Conservation (phyloP, 371 early-diverging fungal species). For the Mortierella sp. region DNA sequence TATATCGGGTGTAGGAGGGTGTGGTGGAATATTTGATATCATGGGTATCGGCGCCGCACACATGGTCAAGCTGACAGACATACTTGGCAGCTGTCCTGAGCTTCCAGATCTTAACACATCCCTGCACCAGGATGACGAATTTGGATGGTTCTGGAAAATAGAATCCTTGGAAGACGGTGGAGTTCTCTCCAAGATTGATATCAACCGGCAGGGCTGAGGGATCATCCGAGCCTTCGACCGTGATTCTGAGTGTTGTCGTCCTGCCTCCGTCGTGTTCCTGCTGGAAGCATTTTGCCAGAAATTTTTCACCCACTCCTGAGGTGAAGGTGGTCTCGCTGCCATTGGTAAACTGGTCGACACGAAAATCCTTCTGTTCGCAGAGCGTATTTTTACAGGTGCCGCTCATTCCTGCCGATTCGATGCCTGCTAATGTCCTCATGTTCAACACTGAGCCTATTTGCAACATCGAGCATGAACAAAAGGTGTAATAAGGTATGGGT, state of each 20-base stretch:
- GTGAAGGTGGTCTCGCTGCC: background rate
- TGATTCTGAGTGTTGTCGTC: too few species aligned
- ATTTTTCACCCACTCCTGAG: background rate
- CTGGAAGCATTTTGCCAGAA: background rate
- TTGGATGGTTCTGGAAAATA: background rate
- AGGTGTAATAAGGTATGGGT: too few species aligned
- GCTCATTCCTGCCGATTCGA: background rate
- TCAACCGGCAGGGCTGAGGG: too few species aligned
- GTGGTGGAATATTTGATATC: too few species aligned
- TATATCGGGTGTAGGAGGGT: too few species aligned
- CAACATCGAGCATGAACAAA: background rate
- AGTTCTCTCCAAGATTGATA: background rate
- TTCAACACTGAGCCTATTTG: background rate
- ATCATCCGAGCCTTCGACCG: too few species aligned
- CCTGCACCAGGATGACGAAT: background rate
- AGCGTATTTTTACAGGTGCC: background rate
- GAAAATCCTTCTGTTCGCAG: background rate
- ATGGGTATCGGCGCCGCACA: too few species aligned
- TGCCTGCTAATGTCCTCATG: background rate
- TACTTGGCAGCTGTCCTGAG: background rate
- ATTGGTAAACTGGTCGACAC: background rate
- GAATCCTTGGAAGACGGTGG: background rate
- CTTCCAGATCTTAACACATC: background rate
- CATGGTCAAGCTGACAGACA: too few species aligned
- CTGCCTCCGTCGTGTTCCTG: background rate